A percentile compares a stretch with the other conserved stretches of the same genome.
Evolutionary conservation across 768 basidiomycete genomes (phyloP).

Genomic region (Amanita thiersii): DNA sequence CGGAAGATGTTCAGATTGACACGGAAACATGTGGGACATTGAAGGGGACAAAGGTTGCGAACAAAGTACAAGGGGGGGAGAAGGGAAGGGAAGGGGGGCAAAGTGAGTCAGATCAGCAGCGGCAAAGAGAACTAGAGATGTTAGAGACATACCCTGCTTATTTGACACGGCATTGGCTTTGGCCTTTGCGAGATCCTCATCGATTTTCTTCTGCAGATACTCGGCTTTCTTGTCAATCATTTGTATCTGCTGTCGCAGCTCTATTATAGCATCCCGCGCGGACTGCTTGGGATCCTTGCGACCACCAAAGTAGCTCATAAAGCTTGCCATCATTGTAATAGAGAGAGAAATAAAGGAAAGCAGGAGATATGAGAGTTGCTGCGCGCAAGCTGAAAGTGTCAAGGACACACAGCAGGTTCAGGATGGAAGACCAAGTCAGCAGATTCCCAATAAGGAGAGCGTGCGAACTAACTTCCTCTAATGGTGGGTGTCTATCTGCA

Average conservation of each 20-base stretch:
- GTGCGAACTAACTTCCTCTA: too few relatives aligned
- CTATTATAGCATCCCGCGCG: conserved; percentile 89
- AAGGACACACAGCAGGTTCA: conserved; percentile 2
- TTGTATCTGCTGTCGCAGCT: conserved; percentile 85
- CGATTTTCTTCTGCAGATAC: conserved; percentile 91
- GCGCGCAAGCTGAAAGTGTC: conserved; percentile 8
- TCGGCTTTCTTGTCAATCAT: conserved; percentile 99
- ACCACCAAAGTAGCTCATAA: conserved; percentile 88
- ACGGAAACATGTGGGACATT: too few relatives aligned
- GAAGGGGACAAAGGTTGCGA: too few relatives aligned
- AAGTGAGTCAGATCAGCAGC: conserved; percentile 9
- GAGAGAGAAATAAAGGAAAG: conserved; percentile 2
- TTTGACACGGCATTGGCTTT: conserved; percentile 89
- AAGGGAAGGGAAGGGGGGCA: background rate
- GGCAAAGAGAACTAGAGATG: background rate
- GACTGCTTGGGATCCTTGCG: conserved; percentile 76
- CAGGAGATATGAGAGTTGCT: conserved; percentile 5
- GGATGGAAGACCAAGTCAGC: too few relatives aligned
- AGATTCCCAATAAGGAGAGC: conserved; percentile 9
- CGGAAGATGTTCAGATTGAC: too few relatives aligned
- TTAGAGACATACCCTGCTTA: conserved; percentile 69
- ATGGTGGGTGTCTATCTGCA: too few relatives aligned
- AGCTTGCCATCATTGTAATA: conserved; percentile 52
- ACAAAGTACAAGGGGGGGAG: background rate
- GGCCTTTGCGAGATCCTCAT: conserved; percentile 89